Evolutionary conservation across 495 filamentous ascomycete species (phyloP).

Genomic region (Cryomyces minteri): DNA sequence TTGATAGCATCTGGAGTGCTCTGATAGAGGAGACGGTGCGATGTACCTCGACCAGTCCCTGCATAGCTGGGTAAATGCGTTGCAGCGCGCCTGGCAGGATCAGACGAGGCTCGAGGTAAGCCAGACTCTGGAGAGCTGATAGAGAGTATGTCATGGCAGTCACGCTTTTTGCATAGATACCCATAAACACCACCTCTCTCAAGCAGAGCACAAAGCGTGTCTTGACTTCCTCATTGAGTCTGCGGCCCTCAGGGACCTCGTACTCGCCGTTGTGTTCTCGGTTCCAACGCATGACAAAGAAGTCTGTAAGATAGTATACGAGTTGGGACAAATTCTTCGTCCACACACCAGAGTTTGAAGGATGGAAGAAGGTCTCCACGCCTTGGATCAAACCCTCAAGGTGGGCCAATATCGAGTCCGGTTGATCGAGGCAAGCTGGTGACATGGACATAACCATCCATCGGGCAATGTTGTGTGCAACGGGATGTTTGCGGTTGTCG

Average conservation of each 20-base stretch:
- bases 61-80: constrained; percentile 89
- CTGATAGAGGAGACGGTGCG: constrained; percentile 87
- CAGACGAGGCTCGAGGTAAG: constrained; percentile 78
- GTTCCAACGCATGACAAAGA: constrained; percentile 97
- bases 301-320: constrained; percentile 83
- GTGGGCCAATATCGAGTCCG: constrained; percentile 61
- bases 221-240: constrained; percentile 63
- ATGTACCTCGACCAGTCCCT: constrained; percentile 93
- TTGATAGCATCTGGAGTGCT: constrained; percentile 72
- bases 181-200: constrained; percentile 93
- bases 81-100: constrained; percentile 90
- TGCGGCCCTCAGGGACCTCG: constrained; percentile 61
- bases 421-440: constrained; percentile 58
- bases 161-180: constrained; percentile 87
- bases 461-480: constrained; percentile 79
- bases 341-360: constrained; percentile 88
- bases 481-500: constrained; percentile 81
- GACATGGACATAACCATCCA: constrained; percentile 93
- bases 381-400: constrained; percentile 90
- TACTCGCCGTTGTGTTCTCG: constrained; percentile 83
- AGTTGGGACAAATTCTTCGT: constrained; percentile 79
- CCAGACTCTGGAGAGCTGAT: constrained; percentile 70
- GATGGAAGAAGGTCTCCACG: constrained; percentile 97
- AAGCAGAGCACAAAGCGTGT: constrained; percentile 79
- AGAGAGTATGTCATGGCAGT: constrained; percentile 82